Base-by-base conservation (phyloP, 2,329 filamentous ascomycete genomes). In the Xylariaceae sp. region DNA sequence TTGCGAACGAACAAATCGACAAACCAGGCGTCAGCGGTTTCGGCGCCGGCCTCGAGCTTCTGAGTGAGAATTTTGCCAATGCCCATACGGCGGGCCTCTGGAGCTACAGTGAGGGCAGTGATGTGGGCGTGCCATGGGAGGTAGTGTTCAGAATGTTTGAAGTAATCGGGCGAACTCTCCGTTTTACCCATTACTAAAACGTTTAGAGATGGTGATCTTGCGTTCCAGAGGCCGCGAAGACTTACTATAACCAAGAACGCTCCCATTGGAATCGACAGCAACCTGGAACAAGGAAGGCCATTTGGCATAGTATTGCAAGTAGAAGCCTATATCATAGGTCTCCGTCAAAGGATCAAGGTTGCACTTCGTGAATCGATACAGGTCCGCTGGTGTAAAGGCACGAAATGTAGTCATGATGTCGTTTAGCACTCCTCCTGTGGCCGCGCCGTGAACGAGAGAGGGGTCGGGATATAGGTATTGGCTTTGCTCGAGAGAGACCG, bases 91-190 rank as follows among this genome's bases (percentile, higher is more conserved):
- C 94, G 86, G 47, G 90, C 90, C 53, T 87, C 84, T 0, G 94
- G 94, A 0, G 92, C 87, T 18, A 99, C 89, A 0, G 94, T 97
- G 48, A 99, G 79, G 34, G 92, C 94, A 4, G 94, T 99, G 68
- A 99, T 95, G 73, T 99, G 94, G 18, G 91, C 92, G 74, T 99
- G 94, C 89, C 91, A 97, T n/a, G 92, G 92, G n/a, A 96, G 86
- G 74, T 95, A 95, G 74, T 96, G 91, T 65, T 86, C 80, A 47
- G 89, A 94, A 65, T 84, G 84, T 55, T 83, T 80, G 69, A 88
- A 82, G 49, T 85, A 84, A 42, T 88, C 78, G 15, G 88, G 87
- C 51, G 90, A 95, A 60, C 90, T 86, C 76, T 97, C 92, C 56
- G 95, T 82, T 76, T 99, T 99, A 68, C 92, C 94, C 83, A 99